Base-by-base conservation (phyloP, 1,284 basidiomycete genomes). In the Papiliotrema laurentii region DNA sequence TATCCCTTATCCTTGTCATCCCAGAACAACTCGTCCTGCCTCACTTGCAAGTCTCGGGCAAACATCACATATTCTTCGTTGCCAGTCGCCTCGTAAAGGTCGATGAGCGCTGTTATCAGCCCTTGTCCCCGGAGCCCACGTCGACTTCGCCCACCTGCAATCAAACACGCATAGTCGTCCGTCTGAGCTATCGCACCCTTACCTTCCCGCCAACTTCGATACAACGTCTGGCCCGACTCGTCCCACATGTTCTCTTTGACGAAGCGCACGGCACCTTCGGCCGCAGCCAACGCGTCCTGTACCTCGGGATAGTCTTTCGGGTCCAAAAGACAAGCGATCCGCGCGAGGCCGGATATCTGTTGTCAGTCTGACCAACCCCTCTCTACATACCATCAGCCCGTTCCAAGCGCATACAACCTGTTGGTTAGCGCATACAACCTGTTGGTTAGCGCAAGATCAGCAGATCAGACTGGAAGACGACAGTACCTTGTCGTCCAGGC, bases 321-420 rank as follows among this genome's bases (percentile, higher is more conserved):
- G 2, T 5, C 5, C 5, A 67, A 49, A 4, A 43, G 28, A 5
- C 37, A 33, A 14, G 57, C 52, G 3, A 58, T 63, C 47, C 57
- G 53, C 5, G 63, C 54, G 2, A 69, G 45, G 5, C 64, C 62
- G 11, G 63, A 56, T 2, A 68, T 50, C 66, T 68, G 40, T 21
- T 3, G 34, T 34, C 19, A 45, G 50, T 16, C 28, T 4, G 35
- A 4, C 30, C 26, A 39, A 5, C 21, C 9, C 16, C 41, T 6
- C 5, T 18, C 16, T 9, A 49, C 70, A 41, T 26, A 77, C 74
- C 75, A 78, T 77, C n/a, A 78, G 64, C 3, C 75, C 76, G 49
- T 77, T 77, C 76, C 77, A 78, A 7, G 68, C 59, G 1, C 75
- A 68, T n/a, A 78, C 48, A 31, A 78, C 72, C 66, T 61, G 43